Evolutionary conservation across 495 filamentous ascomycete species (phyloP), one percentile per base, ranked within the genome.

Genomic region (Antarctomyces pellizariae): DNA sequence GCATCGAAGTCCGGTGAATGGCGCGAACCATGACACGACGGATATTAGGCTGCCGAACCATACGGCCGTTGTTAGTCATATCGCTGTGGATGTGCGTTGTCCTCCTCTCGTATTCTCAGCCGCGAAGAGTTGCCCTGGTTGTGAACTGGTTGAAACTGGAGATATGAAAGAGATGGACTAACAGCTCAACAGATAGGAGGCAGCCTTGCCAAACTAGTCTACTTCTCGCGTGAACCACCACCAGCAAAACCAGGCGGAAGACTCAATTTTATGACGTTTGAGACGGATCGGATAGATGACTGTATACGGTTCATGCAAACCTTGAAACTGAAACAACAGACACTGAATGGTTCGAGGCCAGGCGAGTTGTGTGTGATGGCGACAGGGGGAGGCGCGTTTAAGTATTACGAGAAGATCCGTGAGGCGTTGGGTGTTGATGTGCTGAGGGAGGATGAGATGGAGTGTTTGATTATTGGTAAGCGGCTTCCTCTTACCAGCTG

Each of bases 41-140:
- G 84, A 92, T 43, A 95, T 97, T 39, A 64, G 86, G n/a, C 57
- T 97, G 8, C 86, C 86, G 13, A 82, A 92, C 45, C 86, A 97
- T 48, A 89, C 73, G 7, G 71, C 72, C 13, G 64, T 84, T 1
- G 80, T 97, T 24, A 91, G 80, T 52, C 86, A 97, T 60, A 75
- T 97, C 25, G 86, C 86, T 30, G 69, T 92, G 31, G 86, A 97
- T 66, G 80, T 89, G 62, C 51, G 75, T 54, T n/a, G n/a, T 16
- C 22, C 16, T 18, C 24, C 23, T 33, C 25, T 26, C 30, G 24
- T 16, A 29, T 31, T 32, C 31, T 36, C 30, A 26, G 17, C 28
- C 13, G 13, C 9, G 13, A 16, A 6, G 11, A 4, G 19, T 11
- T n/a, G 18, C 25, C 11, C 12, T 33, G 13, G 16, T 11, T 28